A percentile compares a stretch with the other conserved stretches of the same genome.
Evolutionary conservation across 2,329 filamentous ascomycete genomes (phyloP).

Genomic region (Beauveria rudraprayagi): DNA sequence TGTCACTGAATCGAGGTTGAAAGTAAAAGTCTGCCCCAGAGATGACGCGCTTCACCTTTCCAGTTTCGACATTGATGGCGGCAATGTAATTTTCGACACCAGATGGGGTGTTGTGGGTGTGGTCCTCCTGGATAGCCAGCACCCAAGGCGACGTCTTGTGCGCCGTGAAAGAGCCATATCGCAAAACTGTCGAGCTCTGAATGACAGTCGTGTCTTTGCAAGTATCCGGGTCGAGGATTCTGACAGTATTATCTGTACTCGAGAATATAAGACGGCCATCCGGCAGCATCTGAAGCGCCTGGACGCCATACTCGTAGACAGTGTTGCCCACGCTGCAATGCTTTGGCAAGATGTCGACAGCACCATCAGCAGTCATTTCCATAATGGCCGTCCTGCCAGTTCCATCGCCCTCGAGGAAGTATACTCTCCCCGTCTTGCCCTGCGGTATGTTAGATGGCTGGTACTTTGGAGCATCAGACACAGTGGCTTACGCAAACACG

Average conservation of each 20-base stretch:
- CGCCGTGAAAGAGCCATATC: slow-evolving; percentile 40
- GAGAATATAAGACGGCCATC: slow-evolving; percentile 39
- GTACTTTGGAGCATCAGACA: too few relatives aligned
- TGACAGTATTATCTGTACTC: slow-evolving; percentile 35
- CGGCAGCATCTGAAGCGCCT: slow-evolving; percentile 30
- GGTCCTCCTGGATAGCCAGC: slow-evolving; percentile 43
- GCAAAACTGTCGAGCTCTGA: slow-evolving; percentile 23
- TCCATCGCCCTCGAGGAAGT: slow-evolving; percentile 29
- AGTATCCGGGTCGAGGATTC: slow-evolving; percentile 30
- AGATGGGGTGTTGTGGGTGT: slow-evolving; percentile 21
- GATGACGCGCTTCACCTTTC: slow-evolving; percentile 27
- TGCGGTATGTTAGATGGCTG: neutral
- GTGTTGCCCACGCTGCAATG: slow-evolving; percentile 35
- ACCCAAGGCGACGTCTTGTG: slow-evolving; percentile 33
- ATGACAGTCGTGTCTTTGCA: slow-evolving; percentile 27
- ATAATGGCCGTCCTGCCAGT: slow-evolving; percentile 38
- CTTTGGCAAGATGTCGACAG: slow-evolving; percentile 33
- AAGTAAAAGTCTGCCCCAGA: slow-evolving; percentile 40
- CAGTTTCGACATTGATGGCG: slow-evolving; percentile 28
- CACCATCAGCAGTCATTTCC: slow-evolving; percentile 26
- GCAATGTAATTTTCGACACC: slow-evolving; percentile 25
- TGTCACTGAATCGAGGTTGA: slow-evolving; percentile 35
- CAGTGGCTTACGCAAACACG: slow-evolving; percentile 25
- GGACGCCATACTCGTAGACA: slow-evolving; percentile 47
- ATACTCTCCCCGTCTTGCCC: slow-evolving; percentile 26